phyloP scores from a whole-genome alignment of 2,329 filamentous ascomycete species.

The Zasmidium citrigriseum region DNA sequence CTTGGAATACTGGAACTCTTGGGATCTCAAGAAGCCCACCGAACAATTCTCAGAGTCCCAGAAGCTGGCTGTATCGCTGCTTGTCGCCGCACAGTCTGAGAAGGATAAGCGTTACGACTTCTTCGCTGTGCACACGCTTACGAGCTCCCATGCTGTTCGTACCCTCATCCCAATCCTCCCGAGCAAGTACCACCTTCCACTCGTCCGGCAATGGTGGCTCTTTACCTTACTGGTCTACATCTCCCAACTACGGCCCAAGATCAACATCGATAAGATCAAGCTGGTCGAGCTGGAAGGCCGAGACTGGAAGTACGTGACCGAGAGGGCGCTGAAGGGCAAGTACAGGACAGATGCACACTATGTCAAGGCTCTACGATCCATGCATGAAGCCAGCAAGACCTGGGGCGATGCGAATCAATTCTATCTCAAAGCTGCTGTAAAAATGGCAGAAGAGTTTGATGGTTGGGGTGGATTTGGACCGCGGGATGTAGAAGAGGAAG shows the following conservation, averaged over 20 bases:
- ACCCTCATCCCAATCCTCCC: slow-evolving; percentile 79
- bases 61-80: slow-evolving; percentile 57
- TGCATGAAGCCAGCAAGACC: slow-evolving; percentile 71
- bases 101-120: slow-evolving; percentile 70
- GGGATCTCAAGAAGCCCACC: slow-evolving; percentile 70
- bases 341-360: slow-evolving; percentile 77
- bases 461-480: slow-evolving; percentile 61
- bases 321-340: slow-evolving; percentile 68
- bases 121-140: slow-evolving; percentile 78
- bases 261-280: slow-evolving; percentile 66
- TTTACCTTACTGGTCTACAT: slow-evolving; percentile 78
- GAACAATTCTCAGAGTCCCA: slow-evolving; percentile 74
- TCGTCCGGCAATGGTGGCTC: slow-evolving; percentile 90
- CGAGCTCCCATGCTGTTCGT: slow-evolving; percentile 84
- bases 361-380: slow-evolving; percentile 76
- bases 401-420: slow-evolving; percentile 70
- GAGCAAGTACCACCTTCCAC: slow-evolving; percentile 66
- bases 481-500: slow-evolving; percentile 21
- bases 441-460: slow-evolving; percentile 72
- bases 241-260: slow-evolving; percentile 68
- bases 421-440: slow-evolving; percentile 69
- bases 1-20: slow-evolving; percentile 89
- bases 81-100: slow-evolving; percentile 56
- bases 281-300: slow-evolving; percentile 62
- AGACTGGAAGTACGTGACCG: slow-evolving; percentile 75